Conservation (phyloP, 83 land plant genomes). For the Diphasiastrum complanatum region DNA sequence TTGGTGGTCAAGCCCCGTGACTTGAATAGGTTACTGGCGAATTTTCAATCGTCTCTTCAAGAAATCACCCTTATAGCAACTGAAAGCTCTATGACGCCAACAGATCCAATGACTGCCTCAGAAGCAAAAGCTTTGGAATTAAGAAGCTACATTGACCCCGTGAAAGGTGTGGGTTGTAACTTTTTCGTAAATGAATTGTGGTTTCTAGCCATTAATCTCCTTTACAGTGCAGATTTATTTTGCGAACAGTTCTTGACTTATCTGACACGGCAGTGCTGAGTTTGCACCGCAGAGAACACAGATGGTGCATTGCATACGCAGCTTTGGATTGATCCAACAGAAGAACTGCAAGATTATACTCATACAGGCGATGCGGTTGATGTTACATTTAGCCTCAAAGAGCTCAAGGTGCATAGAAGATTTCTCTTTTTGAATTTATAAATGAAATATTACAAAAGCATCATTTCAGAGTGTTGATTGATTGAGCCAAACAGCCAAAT, state of each 20-base stretch:
- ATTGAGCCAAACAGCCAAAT: too few relatives aligned
- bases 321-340: conserved; percentile 95
- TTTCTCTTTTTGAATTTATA: background rate
- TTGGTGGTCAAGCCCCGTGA: conserved; percentile 87
- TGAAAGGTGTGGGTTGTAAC: conserved; percentile 53
- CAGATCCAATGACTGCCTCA: conserved; percentile 43
- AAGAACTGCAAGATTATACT: conserved; percentile 82
- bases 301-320: conserved; percentile 86
- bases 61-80: conserved; percentile 96
- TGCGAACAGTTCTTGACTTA: background rate
- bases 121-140: conserved; percentile 96
- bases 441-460: background rate
- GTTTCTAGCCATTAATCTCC: background rate
- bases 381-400: conserved; percentile 90
- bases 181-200: conserved; percentile 6
- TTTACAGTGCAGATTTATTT: background rate
- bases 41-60: conserved; percentile 89
- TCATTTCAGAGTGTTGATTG: background rate
- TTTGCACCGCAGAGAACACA: conserved; percentile 47
- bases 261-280: too few relatives aligned
- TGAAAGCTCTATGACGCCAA: conserved; percentile 41
- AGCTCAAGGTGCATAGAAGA: conserved; percentile 55
- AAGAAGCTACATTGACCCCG: conserved; percentile 92
- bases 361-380: conserved; percentile 87
- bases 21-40: conserved; percentile 63